Evolutionary conservation across 768 basidiomycete species (phyloP).

Genomic region (Hemileccinum impolitum): DNA sequence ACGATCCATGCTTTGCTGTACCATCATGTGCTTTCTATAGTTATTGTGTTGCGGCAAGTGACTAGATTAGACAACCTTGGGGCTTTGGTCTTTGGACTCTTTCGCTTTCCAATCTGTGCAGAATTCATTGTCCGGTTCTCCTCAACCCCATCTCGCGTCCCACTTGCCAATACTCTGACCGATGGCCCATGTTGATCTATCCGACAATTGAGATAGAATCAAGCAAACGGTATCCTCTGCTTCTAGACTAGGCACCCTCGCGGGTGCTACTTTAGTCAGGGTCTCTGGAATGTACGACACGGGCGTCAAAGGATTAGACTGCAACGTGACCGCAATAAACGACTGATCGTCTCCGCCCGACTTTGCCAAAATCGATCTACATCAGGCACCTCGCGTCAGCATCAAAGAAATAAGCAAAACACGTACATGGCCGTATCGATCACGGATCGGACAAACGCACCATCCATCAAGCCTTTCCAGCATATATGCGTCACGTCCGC

Average conservation of each 20-base stretch:
- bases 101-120: constrained; percentile 41
- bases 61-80: constrained; percentile 29
- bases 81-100: constrained; percentile 13
- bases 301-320: constrained; percentile 45
- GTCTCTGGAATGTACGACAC: constrained; percentile 46
- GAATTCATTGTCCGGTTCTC: neutral
- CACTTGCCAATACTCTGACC: constrained; percentile 42
- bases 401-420: too few relatives aligned
- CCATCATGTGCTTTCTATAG: constrained; percentile 33
- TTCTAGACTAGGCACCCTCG: constrained; percentile 43
- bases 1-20: constrained; percentile 29
- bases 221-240: constrained; percentile 55
- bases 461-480: constrained; percentile 59
- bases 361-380: constrained; percentile 10
- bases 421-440: constrained; percentile 42
- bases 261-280: constrained; percentile 26
- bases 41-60: constrained; percentile 29
- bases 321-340: constrained; percentile 22
- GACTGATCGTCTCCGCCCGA: constrained; percentile 5
- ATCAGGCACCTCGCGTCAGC: neutral
- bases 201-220: constrained; percentile 29
- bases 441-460: constrained; percentile 50
- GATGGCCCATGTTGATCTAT: constrained; percentile 37
- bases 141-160: constrained; percentile 42
- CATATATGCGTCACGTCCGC: constrained; percentile 51